Evolutionary conservation across 176 grass and related monocot species (phyloP), one percentile per base, ranked within the genome.

Genomic region (Oryza punctata): DNA sequence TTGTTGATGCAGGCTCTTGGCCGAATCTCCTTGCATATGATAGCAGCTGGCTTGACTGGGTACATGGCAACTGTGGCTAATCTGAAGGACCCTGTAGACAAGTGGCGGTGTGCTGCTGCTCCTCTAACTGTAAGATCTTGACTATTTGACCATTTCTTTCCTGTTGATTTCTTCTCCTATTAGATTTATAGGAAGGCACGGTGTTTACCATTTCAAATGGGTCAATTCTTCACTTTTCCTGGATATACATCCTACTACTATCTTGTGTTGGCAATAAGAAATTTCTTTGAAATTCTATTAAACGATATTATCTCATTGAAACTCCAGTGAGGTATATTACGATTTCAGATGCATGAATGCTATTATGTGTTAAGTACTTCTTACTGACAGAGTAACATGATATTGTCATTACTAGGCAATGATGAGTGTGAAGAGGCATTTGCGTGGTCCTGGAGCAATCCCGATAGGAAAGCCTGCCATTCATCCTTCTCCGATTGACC

Each of bases 41-140:
- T 94, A 40, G 74, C 89, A 69, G 19, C 69, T 54, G 85, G 89
- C 35, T 78, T 94, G 73, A 94, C 86, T 81, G 92, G 89, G 1
- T 94, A 94, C 82, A 87, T 94, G 89, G 89, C 92, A 73, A 92
- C 89, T 64, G 87, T 87, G 37, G 86, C 92, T 69, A 94, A 94
- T 68, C 85, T 94, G 29, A 94, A 94, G 63, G 71, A 89, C 29
- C 60, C 81, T 68, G 82, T 88, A 49, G 59, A 83, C 23, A 91
- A 94, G 60, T 94, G 92, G 92, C 72, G 85, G 57, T 94, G 92
- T 59, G 92, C 87, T 83, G 87, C 77, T 80, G 87, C 87, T 79
- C 89, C 89, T 0, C 63, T 94, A 41, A 92, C 89, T 0, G 92
- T 94, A 82, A 81, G 77, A 76, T 85, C 26, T 23, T 43, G 18